Evolutionary conservation across 352 stramenopile species (phyloP).

Genomic region (Globisporangium perplexum): DNA sequence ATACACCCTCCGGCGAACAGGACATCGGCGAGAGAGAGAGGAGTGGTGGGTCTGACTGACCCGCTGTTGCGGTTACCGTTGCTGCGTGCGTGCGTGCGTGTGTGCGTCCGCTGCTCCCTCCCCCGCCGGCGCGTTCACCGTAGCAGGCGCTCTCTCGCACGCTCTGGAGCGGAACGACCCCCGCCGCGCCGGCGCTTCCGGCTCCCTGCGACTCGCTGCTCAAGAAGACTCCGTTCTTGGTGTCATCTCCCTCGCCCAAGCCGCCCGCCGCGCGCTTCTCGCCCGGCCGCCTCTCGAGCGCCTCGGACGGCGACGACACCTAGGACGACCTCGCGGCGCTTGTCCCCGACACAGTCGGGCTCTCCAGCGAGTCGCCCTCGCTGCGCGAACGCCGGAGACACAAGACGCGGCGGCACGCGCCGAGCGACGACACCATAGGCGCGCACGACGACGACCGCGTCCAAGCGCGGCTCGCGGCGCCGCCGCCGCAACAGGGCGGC

Average conservation of each 20-base stretch:
- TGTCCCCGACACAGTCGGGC: slow-evolving; percentile 4
- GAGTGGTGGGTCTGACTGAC: too few relatives aligned
- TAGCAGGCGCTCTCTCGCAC: background rate
- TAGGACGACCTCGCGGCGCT: slow-evolving; percentile 15
- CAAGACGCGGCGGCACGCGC: slow-evolving; percentile 14
- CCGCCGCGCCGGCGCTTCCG: slow-evolving; percentile 6
- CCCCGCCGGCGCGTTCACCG: background rate
- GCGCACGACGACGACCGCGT: slow-evolving; percentile 29
- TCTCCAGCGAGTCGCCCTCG: slow-evolving; percentile 7
- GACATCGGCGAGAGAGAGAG: too few relatives aligned
- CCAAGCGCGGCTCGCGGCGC: slow-evolving; percentile 10
- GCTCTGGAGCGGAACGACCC: background rate
- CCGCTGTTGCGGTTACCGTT: too few relatives aligned
- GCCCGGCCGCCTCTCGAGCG: background rate
- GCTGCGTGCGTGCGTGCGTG: too few relatives aligned
- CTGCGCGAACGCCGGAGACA: slow-evolving; percentile 26
- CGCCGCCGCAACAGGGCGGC: background rate
- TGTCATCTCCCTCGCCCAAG: slow-evolving; percentile 12
- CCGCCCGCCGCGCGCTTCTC: background rate
- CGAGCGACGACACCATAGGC: slow-evolving; percentile 22
- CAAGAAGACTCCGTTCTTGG: slow-evolving; percentile 23
- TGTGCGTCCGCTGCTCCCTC: background rate
- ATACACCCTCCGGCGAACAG: too few relatives aligned
- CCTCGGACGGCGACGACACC: slow-evolving; percentile 1
- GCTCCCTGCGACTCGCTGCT: slow-evolving; percentile 3